Conservation (phyloP, 2,329 filamentous ascomycete genomes). For the Beauveria rudraprayagi region DNA sequence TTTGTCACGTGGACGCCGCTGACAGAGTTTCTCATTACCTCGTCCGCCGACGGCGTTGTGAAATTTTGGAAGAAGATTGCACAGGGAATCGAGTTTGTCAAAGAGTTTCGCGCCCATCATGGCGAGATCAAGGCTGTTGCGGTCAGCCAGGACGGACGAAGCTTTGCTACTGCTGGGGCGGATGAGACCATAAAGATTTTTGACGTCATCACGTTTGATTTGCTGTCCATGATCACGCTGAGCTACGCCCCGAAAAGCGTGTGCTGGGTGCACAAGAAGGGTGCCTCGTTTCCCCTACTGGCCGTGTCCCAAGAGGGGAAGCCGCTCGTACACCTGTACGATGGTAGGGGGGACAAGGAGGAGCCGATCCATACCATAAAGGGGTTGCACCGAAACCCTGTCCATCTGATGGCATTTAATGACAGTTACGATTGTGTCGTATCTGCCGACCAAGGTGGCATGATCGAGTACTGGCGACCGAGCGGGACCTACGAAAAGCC, state of each 20-base stretch:
- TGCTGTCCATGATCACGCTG: conserved; percentile 73
- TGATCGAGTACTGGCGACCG: conserved; percentile 95
- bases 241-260: conserved; percentile 68
- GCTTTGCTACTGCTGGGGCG: conserved; percentile 79
- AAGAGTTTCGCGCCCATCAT: conserved; percentile 88
- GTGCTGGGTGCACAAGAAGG: conserved; percentile 86
- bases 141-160: conserved; percentile 81
- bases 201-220: conserved; percentile 78
- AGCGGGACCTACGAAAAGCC: conserved; percentile 80
- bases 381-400: conserved; percentile 70
- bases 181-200: conserved; percentile 78
- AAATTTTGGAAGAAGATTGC: conserved; percentile 99
- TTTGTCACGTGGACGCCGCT: conserved; percentile 82
- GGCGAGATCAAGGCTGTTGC: conserved; percentile 79
- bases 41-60: conserved; percentile 88
- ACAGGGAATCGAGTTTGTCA: conserved; percentile 91
- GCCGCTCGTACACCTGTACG: conserved; percentile 72
- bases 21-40: conserved; percentile 93
- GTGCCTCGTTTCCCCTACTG: conserved; percentile 78
- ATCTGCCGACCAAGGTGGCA: conserved; percentile 80
- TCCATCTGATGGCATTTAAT: conserved; percentile 85
- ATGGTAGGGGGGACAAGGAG: conserved; percentile 76
- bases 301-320: conserved; percentile 72
- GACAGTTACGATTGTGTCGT: conserved; percentile 81
- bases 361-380: conserved; percentile 70